Evolutionary conservation across 805 yeast species (phyloP), one percentile per base, ranked within the genome.

Genomic region (Zygotorulaspora florentina): DNA sequence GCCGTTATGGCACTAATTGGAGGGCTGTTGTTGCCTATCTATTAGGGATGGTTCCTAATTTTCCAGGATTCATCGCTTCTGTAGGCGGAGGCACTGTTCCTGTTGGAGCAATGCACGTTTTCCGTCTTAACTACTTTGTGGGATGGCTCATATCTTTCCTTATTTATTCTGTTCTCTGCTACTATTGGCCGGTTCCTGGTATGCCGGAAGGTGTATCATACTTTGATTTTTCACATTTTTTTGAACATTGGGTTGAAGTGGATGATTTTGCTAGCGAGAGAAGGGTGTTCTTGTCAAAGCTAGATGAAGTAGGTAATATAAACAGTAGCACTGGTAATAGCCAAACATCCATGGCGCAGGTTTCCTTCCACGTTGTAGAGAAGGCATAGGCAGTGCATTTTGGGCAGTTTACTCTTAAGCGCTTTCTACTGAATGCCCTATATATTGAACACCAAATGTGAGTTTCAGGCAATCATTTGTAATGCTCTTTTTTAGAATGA

Each of bases 11-110:
- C 30, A 56, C 79, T 64, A 87, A 87, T 61, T 86, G 95, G 93
- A 75, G 95, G 63, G 96, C 91, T 1, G 81, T 78, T 54, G 79
- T 74, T 26, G 93, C 96, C 1, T 88, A 88, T 62, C 62, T 88
- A 52, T 74, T 82, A 53, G 96, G 96, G 44, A 82, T 89, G 48
- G 69, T 80, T 30, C 93, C 95, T 39, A 88, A 87, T 58, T 82
- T 88, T 59, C 85, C 85, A 16, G 96, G 96, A 1, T 88, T 88
- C 55, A 91, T 83, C 6, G 88, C 95, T 51, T 88, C 89, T 8
- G 80, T 86, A 17, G 86, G 82, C 35, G 76, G 81, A 29, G 76
- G 80, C n/a, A 75, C 72, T 49, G 95, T 87, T 11, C 95, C 96
- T 26, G 68, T 70, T 38, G 95, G 91, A 27, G 96, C 96, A 8